A percentile compares a stretch with the other conserved stretches of the same genome.
Conservation (phyloP, 2,329 filamentous ascomycete species). For the Fulvia fulva region DNA sequence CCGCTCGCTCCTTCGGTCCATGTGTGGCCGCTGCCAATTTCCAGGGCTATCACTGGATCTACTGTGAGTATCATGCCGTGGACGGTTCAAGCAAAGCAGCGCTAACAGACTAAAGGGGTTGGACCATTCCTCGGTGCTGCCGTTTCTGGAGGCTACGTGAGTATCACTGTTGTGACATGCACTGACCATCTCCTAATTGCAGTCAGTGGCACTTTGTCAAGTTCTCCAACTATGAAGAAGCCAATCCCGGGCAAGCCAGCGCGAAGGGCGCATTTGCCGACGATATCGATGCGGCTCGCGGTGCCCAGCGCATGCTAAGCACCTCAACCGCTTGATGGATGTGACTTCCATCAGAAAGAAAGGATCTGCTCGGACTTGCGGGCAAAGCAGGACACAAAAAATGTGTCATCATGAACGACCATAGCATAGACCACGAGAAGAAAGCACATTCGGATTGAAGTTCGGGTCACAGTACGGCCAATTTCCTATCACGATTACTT, state of each 20-base stretch:
- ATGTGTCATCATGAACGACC: not conserved
- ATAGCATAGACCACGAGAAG: not conserved
- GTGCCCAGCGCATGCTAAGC: conserved; percentile 5
- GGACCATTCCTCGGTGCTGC: conserved; percentile 30
- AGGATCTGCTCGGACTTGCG: no score
- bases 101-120: conserved; percentile 14
- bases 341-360: no score
- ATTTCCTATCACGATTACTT: not conserved
- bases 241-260: conserved; percentile 25
- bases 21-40: conserved; percentile 29
- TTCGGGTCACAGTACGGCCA: not conserved
- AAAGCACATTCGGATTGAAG: not conserved
- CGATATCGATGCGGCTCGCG: conserved; percentile 5
- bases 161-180: not conserved
- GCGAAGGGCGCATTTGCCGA: conserved; percentile 12
- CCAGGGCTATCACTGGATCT: conserved; percentile 30
- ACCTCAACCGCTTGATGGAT: not conserved
- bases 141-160: conserved; percentile 24
- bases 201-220: conserved; percentile 30
- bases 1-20: conserved; percentile 33
- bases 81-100: not conserved
- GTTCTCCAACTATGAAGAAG: conserved; percentile 31
- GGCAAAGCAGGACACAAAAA: not conserved
- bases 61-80: not conserved
- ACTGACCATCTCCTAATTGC: not conserved